phyloP scores from a whole-genome alignment of 164 flowering plant genomes.

The Annona squamosa region DNA sequence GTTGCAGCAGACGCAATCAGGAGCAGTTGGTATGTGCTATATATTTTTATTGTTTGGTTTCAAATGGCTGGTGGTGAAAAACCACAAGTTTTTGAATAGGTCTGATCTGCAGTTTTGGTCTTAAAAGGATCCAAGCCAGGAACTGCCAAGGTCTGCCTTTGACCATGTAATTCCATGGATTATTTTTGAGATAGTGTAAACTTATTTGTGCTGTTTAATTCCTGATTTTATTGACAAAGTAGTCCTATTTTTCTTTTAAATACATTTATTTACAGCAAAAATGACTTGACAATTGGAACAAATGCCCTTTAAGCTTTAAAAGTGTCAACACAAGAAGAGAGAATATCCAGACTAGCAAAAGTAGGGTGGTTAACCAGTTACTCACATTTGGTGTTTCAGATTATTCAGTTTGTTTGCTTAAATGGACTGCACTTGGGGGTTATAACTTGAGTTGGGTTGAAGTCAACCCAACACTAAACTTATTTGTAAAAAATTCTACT shows the following conservation, averaged over 20 bases:
- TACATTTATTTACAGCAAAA: no score
- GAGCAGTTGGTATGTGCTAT: constrained; percentile 64
- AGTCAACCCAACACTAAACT: no score
- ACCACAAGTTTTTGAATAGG: background rate
- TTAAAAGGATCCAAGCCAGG: background rate
- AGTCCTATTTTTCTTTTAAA: no score
- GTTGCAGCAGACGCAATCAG: constrained; percentile 84
- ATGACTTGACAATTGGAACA: background rate
- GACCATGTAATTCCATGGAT: background rate
- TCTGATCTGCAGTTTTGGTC: background rate
- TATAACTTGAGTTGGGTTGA: no score
- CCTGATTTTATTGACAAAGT: background rate
- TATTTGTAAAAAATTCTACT: no score
- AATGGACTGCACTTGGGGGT: background rate
- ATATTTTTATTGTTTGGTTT: background rate
- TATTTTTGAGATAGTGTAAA: background rate
- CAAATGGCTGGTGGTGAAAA: background rate
- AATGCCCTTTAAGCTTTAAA: background rate
- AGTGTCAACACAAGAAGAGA: background rate
- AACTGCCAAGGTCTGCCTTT: background rate
- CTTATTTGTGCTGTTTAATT: background rate
- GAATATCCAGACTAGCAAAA: background rate
- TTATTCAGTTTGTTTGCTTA: background rate
- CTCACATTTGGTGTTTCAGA: background rate
- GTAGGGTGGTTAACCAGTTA: background rate